phyloP scores from a whole-genome alignment of 2,329 filamentous ascomycete species.

The Penicillium sp. region DNA sequence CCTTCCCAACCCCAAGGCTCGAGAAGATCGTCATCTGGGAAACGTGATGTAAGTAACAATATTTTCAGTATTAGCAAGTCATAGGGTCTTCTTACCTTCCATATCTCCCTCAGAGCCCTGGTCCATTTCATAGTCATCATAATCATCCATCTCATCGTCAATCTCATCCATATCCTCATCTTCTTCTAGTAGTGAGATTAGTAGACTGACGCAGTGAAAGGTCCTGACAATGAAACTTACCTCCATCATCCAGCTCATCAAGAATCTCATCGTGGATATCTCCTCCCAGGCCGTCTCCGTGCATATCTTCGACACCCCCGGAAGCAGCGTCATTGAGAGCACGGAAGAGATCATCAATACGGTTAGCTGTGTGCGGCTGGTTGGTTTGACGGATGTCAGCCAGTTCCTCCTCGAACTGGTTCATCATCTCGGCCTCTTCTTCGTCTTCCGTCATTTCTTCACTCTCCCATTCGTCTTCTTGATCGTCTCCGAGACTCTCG shows the following conservation, averaged over 20 bases:
- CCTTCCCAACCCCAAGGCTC: constrained; percentile 53
- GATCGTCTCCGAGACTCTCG: constrained; percentile 47
- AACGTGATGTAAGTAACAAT: constrained; percentile 32
- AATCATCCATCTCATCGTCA: constrained; percentile 47
- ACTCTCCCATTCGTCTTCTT: constrained; percentile 52
- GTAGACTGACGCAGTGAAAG: constrained; percentile 1
- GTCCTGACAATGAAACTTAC: constrained; percentile 32
- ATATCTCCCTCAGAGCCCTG: constrained; percentile 43
- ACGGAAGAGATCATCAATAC: constrained; percentile 48
- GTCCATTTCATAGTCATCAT: constrained; percentile 47
- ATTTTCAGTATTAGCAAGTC: not conserved
- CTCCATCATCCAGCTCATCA: constrained; percentile 61
- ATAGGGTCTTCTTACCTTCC: constrained; percentile 26
- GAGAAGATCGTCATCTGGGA: constrained; percentile 37
- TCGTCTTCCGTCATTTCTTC: constrained; percentile 50
- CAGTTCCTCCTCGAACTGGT: constrained; percentile 44
- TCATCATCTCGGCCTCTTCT: constrained; percentile 46
- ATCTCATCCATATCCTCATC: constrained; percentile 49
- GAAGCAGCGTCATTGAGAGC: constrained; percentile 41
- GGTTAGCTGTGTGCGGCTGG: constrained; percentile 41
- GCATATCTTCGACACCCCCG: constrained; percentile 43
- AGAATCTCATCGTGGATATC: constrained; percentile 47
- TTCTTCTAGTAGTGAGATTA: constrained; percentile 54
- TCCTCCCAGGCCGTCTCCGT: constrained; percentile 49
- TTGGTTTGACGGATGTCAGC: constrained; percentile 42